Evolutionary conservation across 2,329 filamentous ascomycete genomes (phyloP), one percentile per base, ranked within the genome.

Genomic region (Aspergillus fumigatiaffinis): DNA sequence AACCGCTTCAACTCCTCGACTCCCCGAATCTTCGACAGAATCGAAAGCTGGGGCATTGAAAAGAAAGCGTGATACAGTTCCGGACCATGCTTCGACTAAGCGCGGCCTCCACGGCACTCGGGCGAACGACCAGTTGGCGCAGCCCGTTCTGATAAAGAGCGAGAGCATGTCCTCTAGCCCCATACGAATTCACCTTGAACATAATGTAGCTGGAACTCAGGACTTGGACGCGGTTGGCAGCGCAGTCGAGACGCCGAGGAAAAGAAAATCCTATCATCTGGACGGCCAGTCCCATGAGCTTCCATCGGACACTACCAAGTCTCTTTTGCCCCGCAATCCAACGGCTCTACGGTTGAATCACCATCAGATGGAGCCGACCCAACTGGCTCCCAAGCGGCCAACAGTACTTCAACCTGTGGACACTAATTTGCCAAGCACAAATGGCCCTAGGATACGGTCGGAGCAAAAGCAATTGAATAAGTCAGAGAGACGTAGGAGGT

Each of bases 191-290:
- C 52, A 55, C 50, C 54, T 55, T 8, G 32, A 59, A 8, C 54
- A 52, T 28, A 46, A 49, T 23, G 62, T 78, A 0, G 76, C 82
- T 44, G 84, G 86, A 52, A 88, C 84, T 54, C 77, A 88, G 52
- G 86, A 89, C 65, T 75, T 88, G 10, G 82, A 85, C 64, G 77
- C 80, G 46, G 72, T 78, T 52, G 80, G 77, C 7, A 70, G 69
- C 32, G 59, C 54, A 46, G 68, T 75, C 20, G 63, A 72, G 50
- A 73, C 80, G 64, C 68, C 76, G 52, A 84, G 78, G 12, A 76
- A 73, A 56, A 62, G 60, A 32, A 64, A 62, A 35, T 32, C 50
- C 17, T 49, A 58, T 42, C 42, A 49, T 47, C 46, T 38, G 35
- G 12, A 28, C 32, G 20, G 14, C 29, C 35, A 38, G 42, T 14